Base-by-base conservation (phyloP, 106 monocot species). In the Hemerocallis citrina region DNA sequence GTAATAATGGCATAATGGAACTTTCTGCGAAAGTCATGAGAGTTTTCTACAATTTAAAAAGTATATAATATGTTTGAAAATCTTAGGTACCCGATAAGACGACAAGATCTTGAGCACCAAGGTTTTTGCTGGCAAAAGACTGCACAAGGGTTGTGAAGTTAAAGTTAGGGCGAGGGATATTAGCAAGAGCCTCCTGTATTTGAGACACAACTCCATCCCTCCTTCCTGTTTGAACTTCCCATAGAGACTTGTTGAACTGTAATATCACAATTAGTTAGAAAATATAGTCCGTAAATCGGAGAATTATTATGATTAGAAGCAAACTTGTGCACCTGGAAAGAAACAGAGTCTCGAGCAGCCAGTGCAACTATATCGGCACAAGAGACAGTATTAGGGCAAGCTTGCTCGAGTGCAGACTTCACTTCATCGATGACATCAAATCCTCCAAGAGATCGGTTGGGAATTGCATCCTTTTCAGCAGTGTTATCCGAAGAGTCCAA, bases 21-120 rank as follows among this genome's bases (percentile, higher is more conserved):
- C n/a, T n/a, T n/a, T n/a, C n/a, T n/a, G n/a, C n/a, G n/a, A n/a
- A n/a, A n/a, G n/a, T n/a, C n/a, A n/a, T n/a, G n/a, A n/a, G n/a
- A n/a, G n/a, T n/a, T n/a, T n/a, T n/a, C n/a, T n/a, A n/a, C n/a
- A n/a, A n/a, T n/a, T n/a, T n/a, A n/a, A n/a, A n/a, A n/a, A n/a
- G n/a, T n/a, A n/a, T n/a, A n/a, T n/a, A n/a, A n/a, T n/a, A n/a
- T n/a, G n/a, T n/a, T n/a, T n/a, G n/a, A n/a, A n/a, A n/a, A n/a
- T n/a, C n/a, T n/a, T n/a, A n/a, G n/a, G n/a, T n/a, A 68, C 82
- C 82, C n/a, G 82, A 83, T 13, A 83, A 79, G 17, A 66, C 66
- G 28, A 72, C 75, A 62, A 83, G 75, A 2, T 72, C 72, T 38
- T 60, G 22, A n/a, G 61, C n/a, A n/a, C n/a, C n/a, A 13, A 85